Evolutionary conservation across 2,329 filamentous ascomycete genomes (phyloP).

Genomic region (Talaromyces sp.): DNA sequence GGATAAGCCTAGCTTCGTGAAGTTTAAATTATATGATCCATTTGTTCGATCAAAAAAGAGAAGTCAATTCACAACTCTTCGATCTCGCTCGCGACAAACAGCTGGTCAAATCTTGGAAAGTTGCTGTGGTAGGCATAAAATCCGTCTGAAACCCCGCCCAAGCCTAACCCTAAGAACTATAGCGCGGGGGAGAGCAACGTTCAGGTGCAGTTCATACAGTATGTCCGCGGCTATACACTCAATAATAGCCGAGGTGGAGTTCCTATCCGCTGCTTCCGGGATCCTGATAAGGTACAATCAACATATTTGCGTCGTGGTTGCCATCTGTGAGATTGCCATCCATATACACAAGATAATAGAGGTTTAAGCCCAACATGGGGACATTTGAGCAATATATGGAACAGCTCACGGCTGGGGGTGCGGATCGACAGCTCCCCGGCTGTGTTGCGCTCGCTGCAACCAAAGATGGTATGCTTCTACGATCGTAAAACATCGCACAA

Average conservation of each 20-base stretch:
- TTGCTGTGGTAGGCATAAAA: neutral
- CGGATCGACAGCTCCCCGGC: neutral
- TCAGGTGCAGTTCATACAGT: no score
- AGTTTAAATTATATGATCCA: neutral
- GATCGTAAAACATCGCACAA: neutral
- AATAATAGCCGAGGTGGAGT: neutral
- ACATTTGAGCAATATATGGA: conserved; percentile 4
- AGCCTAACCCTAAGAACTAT: neutral
- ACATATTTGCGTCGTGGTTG: neutral
- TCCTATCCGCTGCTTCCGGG: neutral
- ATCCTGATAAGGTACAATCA: neutral
- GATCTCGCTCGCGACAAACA: neutral
- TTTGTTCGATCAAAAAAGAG: neutral
- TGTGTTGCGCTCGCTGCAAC: conserved; percentile 1
- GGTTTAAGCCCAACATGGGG: conserved; percentile 6
- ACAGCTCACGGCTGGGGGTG: neutral
- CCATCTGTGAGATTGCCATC: neutral
- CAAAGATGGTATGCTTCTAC: conserved; percentile 2
- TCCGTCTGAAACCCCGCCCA: neutral
- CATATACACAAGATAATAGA: neutral
- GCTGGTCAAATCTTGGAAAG: neutral
- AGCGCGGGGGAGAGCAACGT: neutral
- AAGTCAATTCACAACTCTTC: neutral
- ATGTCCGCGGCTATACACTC: no score
- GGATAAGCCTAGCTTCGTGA: no score